Evolutionary conservation across 495 filamentous ascomycete genomes (phyloP).

Genomic region (Talaromyces nanjingensis): DNA sequence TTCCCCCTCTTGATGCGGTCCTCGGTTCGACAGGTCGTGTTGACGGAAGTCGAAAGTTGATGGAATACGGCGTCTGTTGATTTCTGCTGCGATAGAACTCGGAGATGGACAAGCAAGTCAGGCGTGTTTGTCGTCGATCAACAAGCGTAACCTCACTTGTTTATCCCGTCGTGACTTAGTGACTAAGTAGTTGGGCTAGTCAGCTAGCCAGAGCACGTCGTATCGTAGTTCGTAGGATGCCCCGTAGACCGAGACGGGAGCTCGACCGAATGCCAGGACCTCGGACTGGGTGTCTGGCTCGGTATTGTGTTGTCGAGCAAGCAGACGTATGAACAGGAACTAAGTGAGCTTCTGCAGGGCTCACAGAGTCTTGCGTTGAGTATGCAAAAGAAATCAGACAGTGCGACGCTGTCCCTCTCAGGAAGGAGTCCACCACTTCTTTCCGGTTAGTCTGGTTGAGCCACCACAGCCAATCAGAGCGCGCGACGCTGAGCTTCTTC

Average conservation of each 20-base stretch:
- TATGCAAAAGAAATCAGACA: background rate
- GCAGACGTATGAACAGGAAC: background rate
- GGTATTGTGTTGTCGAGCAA: background rate
- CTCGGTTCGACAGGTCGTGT: background rate
- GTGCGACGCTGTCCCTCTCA: background rate
- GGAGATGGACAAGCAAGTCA: background rate
- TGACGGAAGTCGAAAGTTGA: background rate
- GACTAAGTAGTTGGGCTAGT: background rate
- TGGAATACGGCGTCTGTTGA: background rate
- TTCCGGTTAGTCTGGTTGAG: background rate
- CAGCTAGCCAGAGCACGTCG: background rate
- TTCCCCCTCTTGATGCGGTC: background rate
- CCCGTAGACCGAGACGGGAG: constrained; percentile 7
- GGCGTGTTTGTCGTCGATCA: background rate
- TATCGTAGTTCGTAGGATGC: background rate
- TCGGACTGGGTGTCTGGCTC: background rate
- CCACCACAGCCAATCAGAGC: background rate
- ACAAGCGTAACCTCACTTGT: background rate
- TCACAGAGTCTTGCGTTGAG: background rate
- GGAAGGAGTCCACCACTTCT: background rate
- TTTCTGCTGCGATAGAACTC: background rate
- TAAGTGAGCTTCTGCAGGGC: background rate
- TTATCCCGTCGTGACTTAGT: background rate
- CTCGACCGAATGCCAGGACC: constrained; percentile 8
- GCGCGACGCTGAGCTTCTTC: background rate